Evolutionary conservation across 164 flowering plant genomes (phyloP).

Genomic region (Taxillus chinensis): DNA sequence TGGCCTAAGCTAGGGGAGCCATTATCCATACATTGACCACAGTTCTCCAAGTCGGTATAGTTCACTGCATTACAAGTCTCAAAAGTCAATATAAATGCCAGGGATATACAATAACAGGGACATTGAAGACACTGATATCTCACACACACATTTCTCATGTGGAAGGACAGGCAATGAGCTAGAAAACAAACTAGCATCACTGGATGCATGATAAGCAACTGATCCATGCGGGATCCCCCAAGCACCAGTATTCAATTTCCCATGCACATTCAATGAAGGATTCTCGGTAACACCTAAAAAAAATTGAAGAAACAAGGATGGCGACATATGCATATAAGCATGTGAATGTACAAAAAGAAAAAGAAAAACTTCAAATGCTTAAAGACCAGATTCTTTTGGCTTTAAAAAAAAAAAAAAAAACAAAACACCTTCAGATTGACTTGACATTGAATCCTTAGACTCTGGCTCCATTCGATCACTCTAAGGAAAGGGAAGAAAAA

Average conservation of each 20-base stretch:
- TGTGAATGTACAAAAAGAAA: not conserved
- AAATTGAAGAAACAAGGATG: not conserved
- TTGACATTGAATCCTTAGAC: not conserved
- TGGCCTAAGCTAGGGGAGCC: not conserved
- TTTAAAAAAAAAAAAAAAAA: too few relatives aligned
- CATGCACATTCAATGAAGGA: not conserved
- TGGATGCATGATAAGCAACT: conserved; percentile 1
- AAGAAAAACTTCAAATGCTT: not conserved
- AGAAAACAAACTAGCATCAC: conserved; percentile 6
- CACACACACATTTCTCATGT: conserved; percentile 4
- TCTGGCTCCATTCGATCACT: not conserved
- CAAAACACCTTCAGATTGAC: not conserved
- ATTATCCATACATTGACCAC: not conserved
- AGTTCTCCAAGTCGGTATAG: not conserved
- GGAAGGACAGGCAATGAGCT: conserved; percentile 7
- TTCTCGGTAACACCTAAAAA: not conserved
- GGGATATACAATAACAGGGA: not conserved
- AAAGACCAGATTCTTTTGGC: not conserved
- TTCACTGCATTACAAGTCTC: conserved; percentile 1
- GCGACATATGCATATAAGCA: not conserved
- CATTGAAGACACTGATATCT: not conserved
- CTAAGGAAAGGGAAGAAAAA: not conserved
- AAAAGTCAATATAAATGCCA: not conserved
- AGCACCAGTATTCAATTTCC: not conserved
- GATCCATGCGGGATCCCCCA: not conserved